Evolutionary conservation across 352 stramenopile genomes (phyloP).

Genomic region (Pythium angustatum): DNA sequence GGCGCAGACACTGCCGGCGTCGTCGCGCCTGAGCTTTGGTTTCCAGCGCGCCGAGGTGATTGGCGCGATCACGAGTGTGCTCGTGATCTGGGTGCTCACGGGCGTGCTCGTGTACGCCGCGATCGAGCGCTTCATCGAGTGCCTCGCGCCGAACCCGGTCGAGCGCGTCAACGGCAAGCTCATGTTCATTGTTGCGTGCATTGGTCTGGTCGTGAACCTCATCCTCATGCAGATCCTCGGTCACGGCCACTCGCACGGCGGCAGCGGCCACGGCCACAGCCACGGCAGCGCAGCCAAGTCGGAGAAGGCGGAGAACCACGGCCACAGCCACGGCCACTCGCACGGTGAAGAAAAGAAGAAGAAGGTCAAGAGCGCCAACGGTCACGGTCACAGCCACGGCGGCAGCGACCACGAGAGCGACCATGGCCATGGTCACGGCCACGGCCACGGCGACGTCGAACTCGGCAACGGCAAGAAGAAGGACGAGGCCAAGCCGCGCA

Average conservation of each 20-base stretch:
- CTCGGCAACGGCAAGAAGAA: slow-evolving; percentile 24
- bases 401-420: slow-evolving; percentile 38
- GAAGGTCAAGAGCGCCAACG: slow-evolving; percentile 25
- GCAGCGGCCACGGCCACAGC: slow-evolving; percentile 36
- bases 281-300: slow-evolving; percentile 28
- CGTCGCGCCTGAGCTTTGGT: slow-evolving; percentile 88
- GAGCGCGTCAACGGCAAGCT: slow-evolving; percentile 94
- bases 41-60: slow-evolving; percentile 96
- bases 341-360: slow-evolving; percentile 29
- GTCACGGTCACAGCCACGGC: slow-evolving; percentile 44
- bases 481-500: slow-evolving; percentile 26
- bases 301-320: slow-evolving; percentile 39
- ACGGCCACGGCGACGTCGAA: slow-evolving; percentile 31
- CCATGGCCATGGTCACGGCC: slow-evolving; percentile 28
- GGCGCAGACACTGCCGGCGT: slow-evolving; percentile 57
- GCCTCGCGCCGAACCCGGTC: slow-evolving; percentile 66
- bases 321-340: slow-evolving; percentile 45
- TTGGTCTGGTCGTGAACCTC: slow-evolving; percentile 97
- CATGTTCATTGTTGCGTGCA: slow-evolving; percentile 95
- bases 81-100: slow-evolving; percentile 95
- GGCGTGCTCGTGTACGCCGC: slow-evolving; percentile 94
- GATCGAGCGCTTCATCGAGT: slow-evolving; percentile 85
- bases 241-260: slow-evolving; percentile 47
- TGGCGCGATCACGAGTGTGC: slow-evolving; percentile 93
- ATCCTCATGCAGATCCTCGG: slow-evolving; percentile 93